These are phyloP conservation scores for Pythium guiyangense DNA, from an alignment of 352 stramenopile genomes.

Conservation along the genomic window DNA sequence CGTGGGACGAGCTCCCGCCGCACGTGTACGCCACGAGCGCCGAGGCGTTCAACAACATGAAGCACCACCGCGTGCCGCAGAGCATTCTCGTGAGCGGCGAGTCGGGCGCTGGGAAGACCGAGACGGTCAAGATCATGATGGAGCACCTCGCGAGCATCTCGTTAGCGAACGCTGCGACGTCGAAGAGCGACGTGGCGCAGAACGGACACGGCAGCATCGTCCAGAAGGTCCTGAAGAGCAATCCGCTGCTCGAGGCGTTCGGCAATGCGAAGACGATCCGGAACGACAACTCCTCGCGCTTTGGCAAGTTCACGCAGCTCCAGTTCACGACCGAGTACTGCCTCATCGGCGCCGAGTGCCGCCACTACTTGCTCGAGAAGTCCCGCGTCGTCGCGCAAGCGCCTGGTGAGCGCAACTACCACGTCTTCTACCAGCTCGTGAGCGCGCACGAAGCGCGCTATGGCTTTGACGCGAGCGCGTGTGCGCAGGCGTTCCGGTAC, in stretches of 20 bases:
- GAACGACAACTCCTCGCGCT: conserved; percentile 95
- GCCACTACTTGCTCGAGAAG: conserved; percentile 97
- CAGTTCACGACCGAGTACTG: conserved; percentile 88
- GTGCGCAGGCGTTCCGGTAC: conserved; percentile 60
- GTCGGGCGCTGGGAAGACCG: conserved; percentile 90
- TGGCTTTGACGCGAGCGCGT: conserved; percentile 41
- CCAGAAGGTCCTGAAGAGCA: conserved; percentile 88
- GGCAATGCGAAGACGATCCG: conserved; percentile 91
- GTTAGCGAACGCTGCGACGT: conserved; percentile 48
- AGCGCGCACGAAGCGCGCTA: conserved; percentile 58
- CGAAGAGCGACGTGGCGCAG: conserved; percentile 37
- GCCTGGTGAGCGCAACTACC: conserved; percentile 95
- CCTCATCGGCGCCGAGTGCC: conserved; percentile 86
- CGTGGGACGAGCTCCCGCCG: conserved; percentile 69
- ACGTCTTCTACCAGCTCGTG: conserved; percentile 97
- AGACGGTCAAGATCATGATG: conserved; percentile 98
- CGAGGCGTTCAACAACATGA: conserved; percentile 82
- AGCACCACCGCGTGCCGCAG: conserved; percentile 60
- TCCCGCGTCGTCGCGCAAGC: conserved; percentile 91
- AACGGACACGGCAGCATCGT: conserved; percentile 59
- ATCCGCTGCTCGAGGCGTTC: conserved; percentile 88
- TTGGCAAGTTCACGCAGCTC: conserved; percentile 94
- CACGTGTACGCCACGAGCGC: conserved; percentile 90
- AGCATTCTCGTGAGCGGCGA: conserved; percentile 86
- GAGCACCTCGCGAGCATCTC: conserved; percentile 90